Evolutionary conservation across 305 asterid species (phyloP).

Genomic region (Striga hermonthica): DNA sequence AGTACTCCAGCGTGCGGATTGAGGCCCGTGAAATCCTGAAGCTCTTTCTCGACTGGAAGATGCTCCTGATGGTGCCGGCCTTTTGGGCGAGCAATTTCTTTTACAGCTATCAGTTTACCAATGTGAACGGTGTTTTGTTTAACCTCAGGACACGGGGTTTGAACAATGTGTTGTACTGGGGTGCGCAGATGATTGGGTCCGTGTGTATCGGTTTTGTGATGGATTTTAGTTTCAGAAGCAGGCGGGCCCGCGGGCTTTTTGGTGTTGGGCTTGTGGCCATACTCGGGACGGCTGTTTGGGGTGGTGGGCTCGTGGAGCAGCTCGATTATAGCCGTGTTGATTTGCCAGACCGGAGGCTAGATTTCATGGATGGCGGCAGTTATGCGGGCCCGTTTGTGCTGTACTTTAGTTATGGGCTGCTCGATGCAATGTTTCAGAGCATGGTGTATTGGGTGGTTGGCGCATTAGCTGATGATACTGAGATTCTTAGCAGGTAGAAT

Average conservation of each 20-base stretch:
- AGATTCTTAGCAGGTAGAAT: constrained; percentile 73
- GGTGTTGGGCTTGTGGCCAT: constrained; percentile 62
- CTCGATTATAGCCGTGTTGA: constrained; percentile 47
- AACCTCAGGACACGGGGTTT: constrained; percentile 78
- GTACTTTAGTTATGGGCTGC: constrained; percentile 85
- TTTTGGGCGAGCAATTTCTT: constrained; percentile 91
- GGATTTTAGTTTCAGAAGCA: constrained; percentile 83
- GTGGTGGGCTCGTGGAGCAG: constrained; percentile 84
- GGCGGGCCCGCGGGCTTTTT: constrained; percentile 67
- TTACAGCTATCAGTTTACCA: constrained; percentile 80
- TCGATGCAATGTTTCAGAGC: constrained; percentile 93
- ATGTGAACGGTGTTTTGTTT: constrained; percentile 73
- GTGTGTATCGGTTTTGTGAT: constrained; percentile 58
- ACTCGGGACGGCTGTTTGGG: constrained; percentile 81
- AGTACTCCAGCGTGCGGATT: constrained; percentile 58
- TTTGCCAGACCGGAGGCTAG: constrained; percentile 43
- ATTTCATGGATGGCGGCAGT: constrained; percentile 66
- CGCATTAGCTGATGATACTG: constrained; percentile 84
- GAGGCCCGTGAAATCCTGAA: constrained; percentile 54
- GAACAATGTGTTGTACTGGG: constrained; percentile 89
- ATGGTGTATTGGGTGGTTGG: constrained; percentile 94
- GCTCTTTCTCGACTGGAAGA: constrained; percentile 72
- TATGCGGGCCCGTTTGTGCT: constrained; percentile 80
- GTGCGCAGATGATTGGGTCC: constrained; percentile 92
- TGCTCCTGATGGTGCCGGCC: constrained; percentile 81